Conservation (phyloP, 2,329 filamentous ascomycete genomes). For the Colletotrichum tamarilloi region DNA sequence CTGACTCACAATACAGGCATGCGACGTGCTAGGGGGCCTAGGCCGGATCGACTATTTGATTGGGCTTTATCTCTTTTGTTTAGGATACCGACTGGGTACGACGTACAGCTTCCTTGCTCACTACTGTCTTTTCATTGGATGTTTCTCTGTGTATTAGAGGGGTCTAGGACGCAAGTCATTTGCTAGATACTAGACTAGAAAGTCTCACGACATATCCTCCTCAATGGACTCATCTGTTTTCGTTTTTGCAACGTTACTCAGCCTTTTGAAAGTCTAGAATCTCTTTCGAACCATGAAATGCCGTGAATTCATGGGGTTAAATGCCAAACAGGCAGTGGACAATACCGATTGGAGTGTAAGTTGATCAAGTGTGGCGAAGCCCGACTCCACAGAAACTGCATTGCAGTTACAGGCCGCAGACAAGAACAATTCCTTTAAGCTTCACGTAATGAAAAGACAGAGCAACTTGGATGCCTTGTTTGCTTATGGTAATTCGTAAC, state of each 20-base stretch:
- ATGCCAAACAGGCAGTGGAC: background rate
- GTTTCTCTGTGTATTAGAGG: background rate
- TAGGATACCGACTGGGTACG: background rate
- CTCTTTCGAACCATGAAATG: too few relatives aligned
- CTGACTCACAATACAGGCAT: background rate
- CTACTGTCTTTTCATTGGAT: background rate
- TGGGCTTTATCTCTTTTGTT: background rate
- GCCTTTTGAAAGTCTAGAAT: background rate
- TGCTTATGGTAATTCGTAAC: background rate
- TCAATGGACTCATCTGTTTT: background rate
- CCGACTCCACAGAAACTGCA: background rate
- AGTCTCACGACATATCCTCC: background rate
- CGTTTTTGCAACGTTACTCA: background rate
- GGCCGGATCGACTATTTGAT: background rate
- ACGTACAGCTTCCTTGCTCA: background rate
- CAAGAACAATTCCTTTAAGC: background rate
- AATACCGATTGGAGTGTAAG: background rate
- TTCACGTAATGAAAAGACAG: background rate
- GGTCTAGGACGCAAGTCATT: background rate
- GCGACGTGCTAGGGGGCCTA: background rate
- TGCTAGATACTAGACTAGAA: conserved; percentile 3
- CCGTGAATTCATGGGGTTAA: background rate
- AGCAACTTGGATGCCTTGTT: background rate
- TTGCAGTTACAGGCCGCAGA: background rate
- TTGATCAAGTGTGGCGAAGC: background rate